Conservation (phyloP, 768 basidiomycete genomes). For the Suillus bovinus region DNA sequence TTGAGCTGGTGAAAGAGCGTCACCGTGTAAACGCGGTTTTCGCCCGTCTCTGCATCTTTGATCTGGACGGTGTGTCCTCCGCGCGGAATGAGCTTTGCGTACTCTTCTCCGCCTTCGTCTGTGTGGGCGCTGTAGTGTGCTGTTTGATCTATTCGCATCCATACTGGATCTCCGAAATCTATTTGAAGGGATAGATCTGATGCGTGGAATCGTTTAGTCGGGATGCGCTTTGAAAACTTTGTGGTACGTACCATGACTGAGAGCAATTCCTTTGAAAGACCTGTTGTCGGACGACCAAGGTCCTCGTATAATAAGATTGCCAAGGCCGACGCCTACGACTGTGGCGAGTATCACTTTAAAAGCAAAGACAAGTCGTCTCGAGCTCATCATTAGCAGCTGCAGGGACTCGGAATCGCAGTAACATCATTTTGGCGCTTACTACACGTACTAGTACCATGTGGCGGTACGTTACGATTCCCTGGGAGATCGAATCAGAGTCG, state of each 20-base stretch:
- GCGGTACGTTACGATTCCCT: background rate
- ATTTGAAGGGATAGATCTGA: slow-evolving; percentile 15
- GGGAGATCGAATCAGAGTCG: background rate
- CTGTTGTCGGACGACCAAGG: background rate
- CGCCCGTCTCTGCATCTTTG: slow-evolving; percentile 8
- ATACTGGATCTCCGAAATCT: slow-evolving; percentile 17
- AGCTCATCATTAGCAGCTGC: background rate
- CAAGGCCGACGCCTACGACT: background rate
- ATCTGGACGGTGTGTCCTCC: slow-evolving; percentile 34
- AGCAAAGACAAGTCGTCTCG: background rate
- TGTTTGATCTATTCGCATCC: slow-evolving; percentile 25
- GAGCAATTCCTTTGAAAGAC: background rate
- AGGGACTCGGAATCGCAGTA: background rate
- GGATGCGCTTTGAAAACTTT: background rate
- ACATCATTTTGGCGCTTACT: background rate
- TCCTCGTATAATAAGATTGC: background rate
- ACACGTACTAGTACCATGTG: background rate
- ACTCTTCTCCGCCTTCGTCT: slow-evolving; percentile 25
- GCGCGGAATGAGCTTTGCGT: slow-evolving; percentile 28
- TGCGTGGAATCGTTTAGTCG: background rate
- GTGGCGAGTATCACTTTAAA: background rate
- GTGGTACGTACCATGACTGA: background rate
- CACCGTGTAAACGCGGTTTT: slow-evolving; percentile 32
- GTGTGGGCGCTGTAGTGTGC: slow-evolving; percentile 21
- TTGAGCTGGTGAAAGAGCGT: slow-evolving; percentile 42